A percentile compares a stretch with the other conserved stretches of the same genome.
phyloP scores from a whole-genome alignment of 2,329 filamentous ascomycete genomes.

The Clonostachys chloroleuca region DNA sequence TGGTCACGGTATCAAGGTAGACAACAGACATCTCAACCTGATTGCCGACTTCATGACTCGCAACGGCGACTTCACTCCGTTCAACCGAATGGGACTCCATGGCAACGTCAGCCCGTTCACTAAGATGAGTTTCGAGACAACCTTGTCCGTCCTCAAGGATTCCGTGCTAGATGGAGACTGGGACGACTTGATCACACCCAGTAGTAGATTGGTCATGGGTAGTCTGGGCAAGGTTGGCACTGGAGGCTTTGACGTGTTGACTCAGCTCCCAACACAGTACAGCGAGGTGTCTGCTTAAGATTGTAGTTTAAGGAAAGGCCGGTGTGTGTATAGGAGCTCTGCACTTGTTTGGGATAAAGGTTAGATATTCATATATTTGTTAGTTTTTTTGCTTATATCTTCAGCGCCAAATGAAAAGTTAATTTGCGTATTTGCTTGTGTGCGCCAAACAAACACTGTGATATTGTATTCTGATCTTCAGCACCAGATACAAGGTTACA shows the following conservation, averaged over 20 bases:
- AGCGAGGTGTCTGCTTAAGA: constrained; percentile 15
- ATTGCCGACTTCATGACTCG: constrained; percentile 99
- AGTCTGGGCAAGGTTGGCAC: constrained; percentile 80
- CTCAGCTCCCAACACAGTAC: constrained; percentile 50
- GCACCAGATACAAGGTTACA: too few relatives aligned
- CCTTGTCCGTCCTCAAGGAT: constrained; percentile 87
- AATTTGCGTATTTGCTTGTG: too few relatives aligned
- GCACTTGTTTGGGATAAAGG: neutral
- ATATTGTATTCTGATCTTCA: too few relatives aligned
- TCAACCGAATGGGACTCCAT: constrained; percentile 85
- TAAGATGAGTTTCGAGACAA: constrained; percentile 99
- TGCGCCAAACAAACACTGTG: too few relatives aligned
- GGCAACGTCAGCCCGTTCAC: constrained; percentile 87
- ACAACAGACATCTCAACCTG: constrained; percentile 87
- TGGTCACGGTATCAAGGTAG: constrained; percentile 87
- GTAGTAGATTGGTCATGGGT: constrained; percentile 84
- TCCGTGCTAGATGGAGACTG: constrained; percentile 86
- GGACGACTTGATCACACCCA: constrained; percentile 83
- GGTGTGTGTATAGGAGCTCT: neutral
- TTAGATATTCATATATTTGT: neutral
- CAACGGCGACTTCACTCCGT: constrained; percentile 81
- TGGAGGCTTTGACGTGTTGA: constrained; percentile 85
- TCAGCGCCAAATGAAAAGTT: too few relatives aligned
- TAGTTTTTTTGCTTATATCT: neutral
- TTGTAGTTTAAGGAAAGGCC: too few relatives aligned